Conservation (phyloP, 2,329 filamentous ascomycete species). For the Paraconiothyrium brasiliense region DNA sequence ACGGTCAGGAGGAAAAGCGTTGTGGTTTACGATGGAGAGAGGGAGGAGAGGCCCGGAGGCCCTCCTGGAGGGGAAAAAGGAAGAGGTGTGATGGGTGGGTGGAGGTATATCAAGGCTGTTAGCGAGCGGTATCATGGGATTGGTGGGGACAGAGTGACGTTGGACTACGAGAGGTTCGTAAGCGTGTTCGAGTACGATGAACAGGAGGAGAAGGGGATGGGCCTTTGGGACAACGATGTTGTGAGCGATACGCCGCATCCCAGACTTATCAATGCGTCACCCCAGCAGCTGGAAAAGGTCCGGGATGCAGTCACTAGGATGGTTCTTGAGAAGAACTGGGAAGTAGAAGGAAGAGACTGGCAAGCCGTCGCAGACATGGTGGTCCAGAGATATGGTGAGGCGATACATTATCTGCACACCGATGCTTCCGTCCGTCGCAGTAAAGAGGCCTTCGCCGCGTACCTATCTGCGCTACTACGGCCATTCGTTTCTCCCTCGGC, state of each 20-base stretch:
- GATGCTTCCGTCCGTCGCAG: constrained; percentile 25
- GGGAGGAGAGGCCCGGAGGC: neutral
- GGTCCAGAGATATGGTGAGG: constrained; percentile 67
- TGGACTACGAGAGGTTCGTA: constrained; percentile 62
- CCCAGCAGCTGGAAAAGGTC: constrained; percentile 48
- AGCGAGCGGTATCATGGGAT: constrained; percentile 57
- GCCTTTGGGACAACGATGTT: constrained; percentile 52
- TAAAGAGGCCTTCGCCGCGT: constrained; percentile 33
- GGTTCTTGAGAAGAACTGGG: constrained; percentile 43
- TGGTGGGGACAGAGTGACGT: constrained; percentile 52
- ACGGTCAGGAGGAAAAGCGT: constrained; percentile 40
- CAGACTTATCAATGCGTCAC: constrained; percentile 50
- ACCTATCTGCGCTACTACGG: constrained; percentile 41
- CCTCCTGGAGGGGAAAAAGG: neutral
- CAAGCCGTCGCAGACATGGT: constrained; percentile 74
- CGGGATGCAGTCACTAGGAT: constrained; percentile 57
- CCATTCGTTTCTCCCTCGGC: constrained; percentile 53
- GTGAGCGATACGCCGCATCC: constrained; percentile 45
- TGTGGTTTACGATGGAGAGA: constrained; percentile 19
- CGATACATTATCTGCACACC: constrained; percentile 55
- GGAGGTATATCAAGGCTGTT: constrained; percentile 53
- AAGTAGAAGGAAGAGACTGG: constrained; percentile 62
- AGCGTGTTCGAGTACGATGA: constrained; percentile 55
- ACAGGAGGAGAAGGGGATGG: constrained; percentile 30
- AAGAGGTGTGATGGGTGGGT: constrained; percentile 23